A percentile compares a stretch with the other conserved stretches of the same genome.
These are phyloP conservation scores for Fusarium longipes DNA, from an alignment of 2,329 filamentous ascomycete genomes.

Conservation along the genomic window DNA sequence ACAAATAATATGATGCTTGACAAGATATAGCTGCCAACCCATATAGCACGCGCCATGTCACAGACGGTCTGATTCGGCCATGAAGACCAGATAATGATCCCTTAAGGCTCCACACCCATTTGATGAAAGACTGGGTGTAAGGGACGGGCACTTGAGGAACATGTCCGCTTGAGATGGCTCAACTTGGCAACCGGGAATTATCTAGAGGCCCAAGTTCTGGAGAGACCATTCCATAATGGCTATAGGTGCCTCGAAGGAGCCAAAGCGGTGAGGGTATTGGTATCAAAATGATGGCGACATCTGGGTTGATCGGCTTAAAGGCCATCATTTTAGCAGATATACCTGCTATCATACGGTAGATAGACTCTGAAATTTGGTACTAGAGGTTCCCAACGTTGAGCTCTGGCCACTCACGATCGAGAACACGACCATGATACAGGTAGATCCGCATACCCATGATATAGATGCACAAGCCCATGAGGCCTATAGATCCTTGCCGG, in stretches of 20 bases:
- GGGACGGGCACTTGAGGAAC: neutral
- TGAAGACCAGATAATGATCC: constrained; percentile 1
- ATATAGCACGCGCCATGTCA: constrained; percentile 5
- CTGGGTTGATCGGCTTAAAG: neutral
- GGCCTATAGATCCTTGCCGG: neutral
- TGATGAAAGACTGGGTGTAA: constrained; percentile 1
- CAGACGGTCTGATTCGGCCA: constrained; percentile 15
- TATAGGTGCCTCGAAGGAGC: neutral
- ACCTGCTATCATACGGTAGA: neutral
- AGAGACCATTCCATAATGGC: neutral
- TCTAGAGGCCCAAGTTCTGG: neutral
- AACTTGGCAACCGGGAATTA: neutral
- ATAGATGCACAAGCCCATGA: neutral
- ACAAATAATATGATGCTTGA: constrained; percentile 1
- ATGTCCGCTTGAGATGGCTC: neutral
- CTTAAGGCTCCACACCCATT: constrained; percentile 1
- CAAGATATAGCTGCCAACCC: constrained; percentile 9
- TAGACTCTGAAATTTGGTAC: constrained; percentile 6
- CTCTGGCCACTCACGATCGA: constrained; percentile 25
- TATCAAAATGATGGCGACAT: neutral
- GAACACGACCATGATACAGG: constrained; percentile 27
- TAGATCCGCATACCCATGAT: neutral
- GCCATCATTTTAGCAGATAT: neutral
- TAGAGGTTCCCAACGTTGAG: neutral
- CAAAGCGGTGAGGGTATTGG: neutral